Conservation (phyloP, 2,329 filamentous ascomycete genomes). For the Nectriaceae sp. region DNA sequence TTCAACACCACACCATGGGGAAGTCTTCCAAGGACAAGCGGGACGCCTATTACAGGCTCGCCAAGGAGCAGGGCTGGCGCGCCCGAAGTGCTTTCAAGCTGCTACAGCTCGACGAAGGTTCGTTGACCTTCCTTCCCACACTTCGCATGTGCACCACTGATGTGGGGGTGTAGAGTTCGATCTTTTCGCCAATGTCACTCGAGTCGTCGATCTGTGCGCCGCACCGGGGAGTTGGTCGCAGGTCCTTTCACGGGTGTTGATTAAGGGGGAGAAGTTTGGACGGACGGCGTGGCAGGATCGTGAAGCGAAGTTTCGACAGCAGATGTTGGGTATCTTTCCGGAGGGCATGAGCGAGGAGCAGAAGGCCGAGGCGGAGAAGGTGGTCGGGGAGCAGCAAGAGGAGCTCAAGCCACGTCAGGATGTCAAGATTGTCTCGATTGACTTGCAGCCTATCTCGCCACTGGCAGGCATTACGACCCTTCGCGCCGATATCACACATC, state of each 20-base stretch:
- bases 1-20: conserved; percentile 61
- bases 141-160: conserved; percentile 9
- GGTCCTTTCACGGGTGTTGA: conserved; percentile 88
- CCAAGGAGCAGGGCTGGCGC: conserved; percentile 98
- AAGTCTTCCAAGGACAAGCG: conserved; percentile 99
- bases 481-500: conserved; percentile 95
- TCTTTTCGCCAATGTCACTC: conserved; percentile 84
- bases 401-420: conserved; percentile 56
- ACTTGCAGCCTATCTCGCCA: conserved; percentile 93
- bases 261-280: conserved; percentile 91
- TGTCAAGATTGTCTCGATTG: conserved; percentile 94
- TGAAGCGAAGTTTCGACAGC: conserved; percentile 65
- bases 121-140: conserved; percentile 6
- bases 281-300: conserved; percentile 84
- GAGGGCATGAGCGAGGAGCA: conserved; percentile 27
- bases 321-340: conserved; percentile 57
- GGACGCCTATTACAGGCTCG: conserved; percentile 95
- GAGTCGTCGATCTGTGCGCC: conserved; percentile 94
- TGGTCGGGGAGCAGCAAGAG: conserved; percentile 23
- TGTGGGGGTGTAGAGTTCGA: conserved; percentile 71
- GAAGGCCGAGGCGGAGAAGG: conserved; percentile 13
- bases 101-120: conserved; percentile 85
- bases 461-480: conserved; percentile 90
- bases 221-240: conserved; percentile 98
- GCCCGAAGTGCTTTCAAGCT: conserved; percentile 96